Conservation (phyloP, 177 flowering plant genomes). For the Vitis hybrid region DNA sequence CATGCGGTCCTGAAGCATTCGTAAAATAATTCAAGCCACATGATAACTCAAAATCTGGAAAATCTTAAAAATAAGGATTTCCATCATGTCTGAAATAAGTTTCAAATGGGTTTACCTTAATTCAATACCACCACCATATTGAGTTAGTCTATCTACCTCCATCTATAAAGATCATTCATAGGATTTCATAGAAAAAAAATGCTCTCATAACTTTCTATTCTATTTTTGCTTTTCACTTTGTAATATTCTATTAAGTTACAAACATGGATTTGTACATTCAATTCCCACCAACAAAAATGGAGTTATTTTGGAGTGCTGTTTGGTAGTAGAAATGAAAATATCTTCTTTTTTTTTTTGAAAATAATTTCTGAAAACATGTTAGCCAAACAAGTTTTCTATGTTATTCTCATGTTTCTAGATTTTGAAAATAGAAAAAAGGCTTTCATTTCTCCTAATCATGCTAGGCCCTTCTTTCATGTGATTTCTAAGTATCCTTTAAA, state of each 20-base stretch:
- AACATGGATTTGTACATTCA: too few relatives aligned
- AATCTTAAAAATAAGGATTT: background rate
- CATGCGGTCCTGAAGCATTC: slow-evolving; percentile 70
- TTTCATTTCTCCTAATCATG: too few relatives aligned
- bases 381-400: too few relatives aligned
- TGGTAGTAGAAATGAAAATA: too few relatives aligned
- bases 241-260: too few relatives aligned
- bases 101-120: background rate
- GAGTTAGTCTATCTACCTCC: background rate
- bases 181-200: background rate
- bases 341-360: too few relatives aligned
- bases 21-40: background rate
- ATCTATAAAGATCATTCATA: background rate
- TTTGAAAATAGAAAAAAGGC: too few relatives aligned
- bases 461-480: background rate
- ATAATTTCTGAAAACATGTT: too few relatives aligned
- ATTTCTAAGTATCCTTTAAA: background rate
- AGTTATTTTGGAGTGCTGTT: background rate
- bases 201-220: background rate
- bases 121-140: background rate
- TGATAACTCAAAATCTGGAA: background rate
- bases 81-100: too few relatives aligned
- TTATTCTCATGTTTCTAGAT: too few relatives aligned
- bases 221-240: background rate
- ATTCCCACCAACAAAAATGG: background rate